A percentile compares a stretch with the other conserved stretches of the same genome.
phyloP scores from a whole-genome alignment of 257 asterid genomes.

The Solanum pennellii region DNA sequence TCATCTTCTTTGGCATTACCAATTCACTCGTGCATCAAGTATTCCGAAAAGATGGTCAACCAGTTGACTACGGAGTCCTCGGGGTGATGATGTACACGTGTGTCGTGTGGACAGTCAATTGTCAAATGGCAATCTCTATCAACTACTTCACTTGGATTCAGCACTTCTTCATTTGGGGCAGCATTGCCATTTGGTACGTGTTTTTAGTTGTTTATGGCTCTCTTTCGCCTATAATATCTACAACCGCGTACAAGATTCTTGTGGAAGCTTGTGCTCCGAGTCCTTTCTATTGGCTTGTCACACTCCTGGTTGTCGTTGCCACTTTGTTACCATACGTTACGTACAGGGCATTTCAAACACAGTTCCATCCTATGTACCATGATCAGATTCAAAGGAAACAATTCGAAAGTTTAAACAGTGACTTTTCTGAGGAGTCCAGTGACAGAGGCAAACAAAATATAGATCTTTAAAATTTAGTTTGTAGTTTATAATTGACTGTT shows the following conservation, averaged over 20 bases:
- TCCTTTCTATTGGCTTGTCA: conserved; percentile 62
- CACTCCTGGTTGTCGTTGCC: conserved; percentile 46
- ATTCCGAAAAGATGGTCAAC: conserved; percentile 62
- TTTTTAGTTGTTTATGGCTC: conserved; percentile 63
- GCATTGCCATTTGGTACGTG: conserved; percentile 65
- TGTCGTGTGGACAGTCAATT: conserved; percentile 88
- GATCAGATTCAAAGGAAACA: conserved; percentile 43
- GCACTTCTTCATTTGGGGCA: conserved; percentile 91
- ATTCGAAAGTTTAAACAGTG: conserved; percentile 15
- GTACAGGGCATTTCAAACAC: conserved; percentile 55
- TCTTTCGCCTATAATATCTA: conserved; percentile 42
- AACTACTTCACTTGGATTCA: conserved; percentile 97
- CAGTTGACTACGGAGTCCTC: conserved; percentile 53
- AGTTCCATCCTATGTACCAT: conserved; percentile 71
- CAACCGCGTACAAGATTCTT: conserved; percentile 55
- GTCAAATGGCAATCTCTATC: conserved; percentile 86
- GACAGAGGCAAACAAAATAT: not conserved
- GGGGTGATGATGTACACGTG: conserved; percentile 84
- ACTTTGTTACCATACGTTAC: conserved; percentile 52
- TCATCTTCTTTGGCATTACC: conserved; percentile 71
- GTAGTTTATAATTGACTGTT: not conserved
- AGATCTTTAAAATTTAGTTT: not conserved
- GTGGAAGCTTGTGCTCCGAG: conserved; percentile 84
- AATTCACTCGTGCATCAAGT: conserved; percentile 40
- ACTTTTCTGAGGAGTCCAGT: conserved; percentile 1